Base-by-base conservation (phyloP, 768 basidiomycete species). In the Asterophora parasitica region DNA sequence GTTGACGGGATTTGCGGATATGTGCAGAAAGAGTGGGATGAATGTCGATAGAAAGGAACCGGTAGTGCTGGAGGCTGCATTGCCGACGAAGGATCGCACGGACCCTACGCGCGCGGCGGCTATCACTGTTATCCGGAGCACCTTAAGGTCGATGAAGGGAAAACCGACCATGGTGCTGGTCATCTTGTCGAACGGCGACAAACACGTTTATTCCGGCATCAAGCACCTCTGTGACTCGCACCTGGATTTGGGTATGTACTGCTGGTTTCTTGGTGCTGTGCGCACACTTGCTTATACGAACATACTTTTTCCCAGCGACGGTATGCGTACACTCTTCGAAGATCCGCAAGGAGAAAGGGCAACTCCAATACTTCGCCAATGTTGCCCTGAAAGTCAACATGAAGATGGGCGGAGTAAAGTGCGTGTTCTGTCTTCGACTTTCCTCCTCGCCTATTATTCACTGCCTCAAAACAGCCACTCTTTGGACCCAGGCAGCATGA, bases 321-420 rank as follows among this genome's bases (percentile, higher is more conserved):
- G 80, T 90, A 4, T 92, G 88, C 53, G 85, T 85, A 10, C 88
- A 88, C 48, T 69, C 80, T 1, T 64, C 67, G 23, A 91, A 88
- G 65, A 78, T 92, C 57, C 73, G 81, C 51, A 88, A 81, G 62
- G 76, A 82, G 46, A 78, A 42, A 74, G 82, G 83, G 10, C 85
- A 88, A 54, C 47, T 66, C 9, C 74, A 78, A 52, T 92, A 90
- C 59, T 86, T 86, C 45, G 85, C 87, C 11, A 92, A 90, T 58
- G 83, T 91, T 37, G 83, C 85, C 2, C 66, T 92, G 45, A 91
- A 92, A 59, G 74, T 91, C 41, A 92, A 92, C 58, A 81, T 82
- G 64, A 92, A 92, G 68, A 72, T 91, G 31, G 87, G 88, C 16
- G 89, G 89, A 7, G 67, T 83, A 38, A 92, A 92, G 68, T 88